Conservation (phyloP, 192 early-diverging fungal species). For the Coemansia sp. region DNA sequence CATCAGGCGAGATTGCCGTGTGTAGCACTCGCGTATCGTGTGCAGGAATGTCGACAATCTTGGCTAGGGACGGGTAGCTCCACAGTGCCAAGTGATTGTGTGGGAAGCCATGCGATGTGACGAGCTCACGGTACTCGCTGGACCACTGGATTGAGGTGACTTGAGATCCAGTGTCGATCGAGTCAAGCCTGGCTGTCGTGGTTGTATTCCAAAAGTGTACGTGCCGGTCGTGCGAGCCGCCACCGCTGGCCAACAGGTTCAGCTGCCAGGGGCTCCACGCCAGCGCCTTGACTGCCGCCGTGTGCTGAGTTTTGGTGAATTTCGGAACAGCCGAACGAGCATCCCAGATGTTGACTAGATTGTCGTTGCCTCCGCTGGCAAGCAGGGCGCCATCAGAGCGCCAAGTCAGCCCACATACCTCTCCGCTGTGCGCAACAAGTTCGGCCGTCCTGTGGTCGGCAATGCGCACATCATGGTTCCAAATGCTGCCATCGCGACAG, state of each 20-base stretch:
- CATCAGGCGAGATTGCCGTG: conserved; percentile 87
- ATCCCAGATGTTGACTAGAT: conserved; percentile 90
- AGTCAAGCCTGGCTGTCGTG: conserved; percentile 60
- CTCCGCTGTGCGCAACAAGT: conserved; percentile 67
- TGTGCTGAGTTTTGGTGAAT: conserved; percentile 72
- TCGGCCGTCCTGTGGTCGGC: conserved; percentile 77
- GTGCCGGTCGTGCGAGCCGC: conserved; percentile 84
- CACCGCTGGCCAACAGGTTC: conserved; percentile 84
- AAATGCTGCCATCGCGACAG: conserved; percentile 86
- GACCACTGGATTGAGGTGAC: conserved; percentile 94
- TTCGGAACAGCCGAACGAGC: conserved; percentile 63
- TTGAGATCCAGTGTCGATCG: conserved; percentile 82
- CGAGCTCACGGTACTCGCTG: conserved; percentile 78
- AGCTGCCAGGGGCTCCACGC: conserved; percentile 95
- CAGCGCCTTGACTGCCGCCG: conserved; percentile 90
- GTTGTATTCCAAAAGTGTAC: conserved; percentile 93
- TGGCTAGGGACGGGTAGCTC: conserved; percentile 73
- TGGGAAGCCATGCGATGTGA: conserved; percentile 90
- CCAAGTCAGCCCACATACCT: conserved; percentile 93
- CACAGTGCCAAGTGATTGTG: conserved; percentile 86
- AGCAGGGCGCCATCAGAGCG: conserved; percentile 71
- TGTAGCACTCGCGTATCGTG: conserved; percentile 90
- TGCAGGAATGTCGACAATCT: conserved; percentile 76
- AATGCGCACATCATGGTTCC: conserved; percentile 93
- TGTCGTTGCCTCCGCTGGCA: conserved; percentile 96